phyloP scores from a whole-genome alignment of 805 yeast species.

The Barnettozyma vustinii region DNA sequence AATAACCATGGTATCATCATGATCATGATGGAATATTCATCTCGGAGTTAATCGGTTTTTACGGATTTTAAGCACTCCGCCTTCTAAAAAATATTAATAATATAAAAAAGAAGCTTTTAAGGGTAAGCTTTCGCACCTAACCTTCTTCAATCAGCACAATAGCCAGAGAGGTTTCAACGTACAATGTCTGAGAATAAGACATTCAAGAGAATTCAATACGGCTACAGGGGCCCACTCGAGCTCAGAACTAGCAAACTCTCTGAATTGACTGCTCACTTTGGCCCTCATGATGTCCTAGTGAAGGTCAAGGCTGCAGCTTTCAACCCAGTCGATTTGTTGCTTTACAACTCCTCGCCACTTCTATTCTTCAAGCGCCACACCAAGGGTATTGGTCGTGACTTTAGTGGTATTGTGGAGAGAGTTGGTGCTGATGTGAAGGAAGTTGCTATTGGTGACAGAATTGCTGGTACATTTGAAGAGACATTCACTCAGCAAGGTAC shows the following conservation, averaged over 20 bases:
- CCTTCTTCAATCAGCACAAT: no score
- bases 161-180: no score
- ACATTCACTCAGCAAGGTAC: slow-evolving; percentile 33
- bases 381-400: slow-evolving; percentile 47
- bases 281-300: slow-evolving; percentile 38
- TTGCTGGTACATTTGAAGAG: slow-evolving; percentile 38
- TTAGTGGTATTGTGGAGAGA: slow-evolving; percentile 49
- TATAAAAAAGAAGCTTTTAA: no score
- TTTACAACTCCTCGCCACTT: slow-evolving; percentile 28
- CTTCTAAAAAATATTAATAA: no score
- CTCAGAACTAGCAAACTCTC: slow-evolving; percentile 9
- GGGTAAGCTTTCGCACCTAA: no score
- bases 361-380: slow-evolving; percentile 17
- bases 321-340: slow-evolving; percentile 56
- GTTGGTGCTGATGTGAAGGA: slow-evolving; percentile 36
- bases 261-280: slow-evolving; percentile 30
- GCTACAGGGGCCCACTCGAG: slow-evolving; percentile 10
- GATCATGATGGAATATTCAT: no score
- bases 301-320: slow-evolving; percentile 44
- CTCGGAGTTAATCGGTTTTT: neutral
- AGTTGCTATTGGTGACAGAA: slow-evolving; percentile 48
- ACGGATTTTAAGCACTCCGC: no score
- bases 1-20: no score
- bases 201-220: slow-evolving; percentile 15
- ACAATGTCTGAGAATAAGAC: slow-evolving; percentile 7